These are phyloP conservation scores for Microascus cirrosus DNA, from an alignment of 2,329 filamentous ascomycete genomes.

Conservation along the genomic window DNA sequence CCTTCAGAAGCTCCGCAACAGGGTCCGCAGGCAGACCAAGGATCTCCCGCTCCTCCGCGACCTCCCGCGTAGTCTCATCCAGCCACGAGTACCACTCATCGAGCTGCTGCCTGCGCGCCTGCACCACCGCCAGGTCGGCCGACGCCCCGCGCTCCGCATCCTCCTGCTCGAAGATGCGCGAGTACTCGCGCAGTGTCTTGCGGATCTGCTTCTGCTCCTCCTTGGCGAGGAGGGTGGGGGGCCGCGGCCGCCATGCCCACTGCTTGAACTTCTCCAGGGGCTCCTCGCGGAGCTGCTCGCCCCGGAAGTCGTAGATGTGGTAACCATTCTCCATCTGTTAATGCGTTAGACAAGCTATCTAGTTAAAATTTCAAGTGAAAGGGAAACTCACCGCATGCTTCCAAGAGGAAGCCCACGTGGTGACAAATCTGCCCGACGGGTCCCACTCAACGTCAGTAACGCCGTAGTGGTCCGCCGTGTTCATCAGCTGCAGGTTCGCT, in stretches of 20 bases:
- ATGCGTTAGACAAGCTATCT: constrained; percentile 9
- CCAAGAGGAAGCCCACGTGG: constrained; percentile 88
- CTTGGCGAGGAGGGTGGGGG: constrained; percentile 81
- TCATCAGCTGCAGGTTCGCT: constrained; percentile 92
- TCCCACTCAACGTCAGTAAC: constrained; percentile 98
- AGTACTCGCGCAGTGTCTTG: constrained; percentile 97
- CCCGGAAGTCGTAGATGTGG: constrained; percentile 95
- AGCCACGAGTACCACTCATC: constrained; percentile 87
- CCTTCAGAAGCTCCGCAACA: constrained; percentile 48
- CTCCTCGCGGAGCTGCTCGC: constrained; percentile 80
- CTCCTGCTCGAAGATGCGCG: constrained; percentile 86
- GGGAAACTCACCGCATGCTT: constrained; percentile 71
- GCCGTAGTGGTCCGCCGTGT: constrained; percentile 88
- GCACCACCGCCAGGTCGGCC: constrained; percentile 87
- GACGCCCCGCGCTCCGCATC: constrained; percentile 88
- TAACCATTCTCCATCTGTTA: constrained; percentile 96
- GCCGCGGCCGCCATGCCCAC: constrained; percentile 86
- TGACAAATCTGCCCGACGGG: constrained; percentile 86
- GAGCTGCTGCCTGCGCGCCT: constrained; percentile 70
- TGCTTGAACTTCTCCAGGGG: constrained; percentile 97
- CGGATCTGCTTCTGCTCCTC: constrained; percentile 97
- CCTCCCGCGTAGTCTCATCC: constrained; percentile 58
- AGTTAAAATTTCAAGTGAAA: constrained; percentile 3
- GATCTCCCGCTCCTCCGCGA: constrained; percentile 58
- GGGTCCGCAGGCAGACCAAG: constrained; percentile 56